Evolutionary conservation across 176 grass and related monocot genomes (phyloP).

Genomic region (Bothriochloa decipiens): DNA sequence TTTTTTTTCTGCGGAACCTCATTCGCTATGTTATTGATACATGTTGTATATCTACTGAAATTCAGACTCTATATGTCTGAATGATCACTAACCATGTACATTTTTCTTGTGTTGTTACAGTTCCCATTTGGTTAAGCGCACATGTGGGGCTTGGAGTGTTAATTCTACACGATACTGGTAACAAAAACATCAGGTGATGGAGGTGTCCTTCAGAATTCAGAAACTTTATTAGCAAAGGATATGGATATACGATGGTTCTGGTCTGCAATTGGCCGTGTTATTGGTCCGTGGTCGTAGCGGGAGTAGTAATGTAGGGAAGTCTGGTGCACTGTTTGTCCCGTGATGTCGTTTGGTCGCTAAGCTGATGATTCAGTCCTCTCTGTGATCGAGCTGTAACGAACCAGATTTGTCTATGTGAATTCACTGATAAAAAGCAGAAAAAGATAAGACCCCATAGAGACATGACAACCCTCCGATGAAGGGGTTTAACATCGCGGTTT

Average conservation of each 20-base stretch:
- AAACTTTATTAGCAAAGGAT: no score
- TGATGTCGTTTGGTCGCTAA: background rate
- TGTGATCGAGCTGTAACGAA: background rate
- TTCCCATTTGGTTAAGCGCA: conserved; percentile 1
- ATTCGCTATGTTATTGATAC: background rate
- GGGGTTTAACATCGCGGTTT: background rate
- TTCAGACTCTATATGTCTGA: background rate
- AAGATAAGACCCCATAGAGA: background rate
- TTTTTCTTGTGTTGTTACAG: background rate
- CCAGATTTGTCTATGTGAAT: conserved; percentile 14
- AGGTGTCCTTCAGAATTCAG: no score
- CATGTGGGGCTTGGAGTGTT: background rate
- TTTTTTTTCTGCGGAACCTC: no score
- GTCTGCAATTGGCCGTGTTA: background rate
- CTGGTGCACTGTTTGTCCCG: background rate
- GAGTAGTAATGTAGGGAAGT: background rate
- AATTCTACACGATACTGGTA: no score
- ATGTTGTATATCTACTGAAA: background rate
- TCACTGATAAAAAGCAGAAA: background rate
- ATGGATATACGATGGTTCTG: background rate
- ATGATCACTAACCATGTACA: background rate
- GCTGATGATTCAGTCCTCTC: background rate
- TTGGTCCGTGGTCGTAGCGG: background rate
- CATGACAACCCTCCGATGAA: background rate
- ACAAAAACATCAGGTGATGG: no score